Evolutionary conservation across 257 asterid genomes (phyloP).

Genomic region (Lycium ferocissimum): DNA sequence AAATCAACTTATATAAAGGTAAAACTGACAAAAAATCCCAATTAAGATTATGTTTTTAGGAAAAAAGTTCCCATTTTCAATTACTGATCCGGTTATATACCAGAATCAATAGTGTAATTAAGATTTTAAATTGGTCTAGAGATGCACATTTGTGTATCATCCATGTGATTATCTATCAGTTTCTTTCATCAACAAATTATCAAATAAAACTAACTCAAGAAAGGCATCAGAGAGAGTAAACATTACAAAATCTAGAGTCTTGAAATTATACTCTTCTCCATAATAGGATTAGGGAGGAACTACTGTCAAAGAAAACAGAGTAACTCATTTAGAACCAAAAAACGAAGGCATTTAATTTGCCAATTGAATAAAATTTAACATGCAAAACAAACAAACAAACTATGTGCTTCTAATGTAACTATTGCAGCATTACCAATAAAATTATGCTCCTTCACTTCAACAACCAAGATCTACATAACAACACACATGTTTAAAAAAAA

Average conservation of each 20-base stretch:
- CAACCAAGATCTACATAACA: too few species aligned
- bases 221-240: not conserved
- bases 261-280: not conserved
- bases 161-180: too few species aligned
- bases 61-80: not conserved
- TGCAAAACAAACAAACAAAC: constrained; percentile 24
- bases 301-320: not conserved
- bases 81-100: too few species aligned
- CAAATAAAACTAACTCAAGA: not conserved
- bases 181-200: not conserved
- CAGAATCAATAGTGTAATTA: too few species aligned
- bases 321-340: not conserved
- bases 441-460: not conserved
- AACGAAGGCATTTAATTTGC: not conserved
- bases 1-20: not conserved
- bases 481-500: too few species aligned
- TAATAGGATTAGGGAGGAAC: not conserved
- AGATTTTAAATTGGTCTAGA: too few species aligned
- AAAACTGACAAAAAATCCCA: not conserved
- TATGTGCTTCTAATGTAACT: not conserved
- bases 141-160: too few species aligned
- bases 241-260: not conserved
- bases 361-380: not conserved
- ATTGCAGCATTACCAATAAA: not conserved
- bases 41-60: not conserved